These are phyloP conservation scores for Xylariales sp. DNA, from an alignment of 2,329 filamentous ascomycete species.

Conservation along the genomic window DNA sequence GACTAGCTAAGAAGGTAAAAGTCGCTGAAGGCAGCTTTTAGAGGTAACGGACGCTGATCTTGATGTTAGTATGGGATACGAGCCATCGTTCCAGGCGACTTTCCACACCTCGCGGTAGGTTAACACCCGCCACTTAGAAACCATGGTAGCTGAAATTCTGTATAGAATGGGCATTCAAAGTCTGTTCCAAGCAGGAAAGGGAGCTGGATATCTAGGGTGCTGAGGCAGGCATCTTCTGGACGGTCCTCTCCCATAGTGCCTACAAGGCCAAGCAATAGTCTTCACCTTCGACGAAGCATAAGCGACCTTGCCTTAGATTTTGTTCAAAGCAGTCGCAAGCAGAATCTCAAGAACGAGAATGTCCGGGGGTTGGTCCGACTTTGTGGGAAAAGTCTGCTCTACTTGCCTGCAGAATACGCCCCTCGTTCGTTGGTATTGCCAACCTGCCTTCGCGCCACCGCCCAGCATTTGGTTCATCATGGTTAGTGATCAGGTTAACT, in stretches of 20 bases:
- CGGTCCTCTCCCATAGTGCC: slow-evolving; percentile 18
- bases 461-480: slow-evolving; percentile 59
- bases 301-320: slow-evolving; percentile 49
- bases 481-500: slow-evolving; percentile 31
- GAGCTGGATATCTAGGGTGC: slow-evolving; percentile 34
- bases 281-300: slow-evolving; percentile 47
- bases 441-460: slow-evolving; percentile 62
- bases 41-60: too few species aligned
- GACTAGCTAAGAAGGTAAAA: slow-evolving; percentile 56
- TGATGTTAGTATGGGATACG: slow-evolving; percentile 50
- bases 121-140: too few species aligned
- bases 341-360: slow-evolving; percentile 43
- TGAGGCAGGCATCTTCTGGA: slow-evolving; percentile 28
- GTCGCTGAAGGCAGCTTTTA: too few species aligned
- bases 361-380: slow-evolving; percentile 57
- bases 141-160: too few species aligned
- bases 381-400: slow-evolving; percentile 58
- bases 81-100: slow-evolving; percentile 21
- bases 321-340: slow-evolving; percentile 35
- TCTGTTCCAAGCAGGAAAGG: slow-evolving; percentile 19
- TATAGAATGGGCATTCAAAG: neutral
- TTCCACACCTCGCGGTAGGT: too few species aligned
- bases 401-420: slow-evolving; percentile 55
- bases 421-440: slow-evolving; percentile 55
- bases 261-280: slow-evolving; percentile 17